Percentiles rank a stretch among this genome's conserved stretches.
These are phyloP conservation scores for Dictyostelium purpureum DNA, from an alignment of 78 protist genomes.

Conservation along the genomic window DNA sequence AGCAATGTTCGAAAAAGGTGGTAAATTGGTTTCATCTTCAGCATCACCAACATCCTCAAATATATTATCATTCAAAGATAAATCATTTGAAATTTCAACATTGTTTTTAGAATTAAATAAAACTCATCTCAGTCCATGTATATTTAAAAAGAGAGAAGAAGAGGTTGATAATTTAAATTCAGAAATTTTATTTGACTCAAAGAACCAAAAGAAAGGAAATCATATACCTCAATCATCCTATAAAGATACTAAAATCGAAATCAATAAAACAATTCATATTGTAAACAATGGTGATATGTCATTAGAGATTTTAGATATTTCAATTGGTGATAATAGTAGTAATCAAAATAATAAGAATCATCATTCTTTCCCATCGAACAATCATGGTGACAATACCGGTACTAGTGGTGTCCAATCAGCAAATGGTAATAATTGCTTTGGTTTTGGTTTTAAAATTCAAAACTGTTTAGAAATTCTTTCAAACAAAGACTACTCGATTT, in stretches of 20 bases:
- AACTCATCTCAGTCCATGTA: conserved; percentile 67
- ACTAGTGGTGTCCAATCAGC: neutral
- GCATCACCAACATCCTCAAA: neutral
- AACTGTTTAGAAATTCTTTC: conserved; percentile 30
- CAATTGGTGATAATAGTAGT: neutral
- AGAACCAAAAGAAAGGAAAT: neutral
- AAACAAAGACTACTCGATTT: neutral
- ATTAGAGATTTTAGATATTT: conserved; percentile 41
- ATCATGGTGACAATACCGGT: neutral
- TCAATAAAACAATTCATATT: conserved; percentile 21
- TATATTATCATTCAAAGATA: neutral
- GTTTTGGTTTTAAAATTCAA: conserved; percentile 42
- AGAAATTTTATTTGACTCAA: conserved; percentile 41
- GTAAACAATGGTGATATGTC: conserved; percentile 51
- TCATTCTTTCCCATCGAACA: too few relatives aligned
- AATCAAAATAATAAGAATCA: neutral
- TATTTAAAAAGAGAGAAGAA: conserved; percentile 13
- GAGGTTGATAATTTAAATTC: conserved; percentile 41
- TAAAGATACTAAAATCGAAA: conserved; percentile 20
- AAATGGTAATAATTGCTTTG: neutral
- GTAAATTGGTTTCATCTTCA: neutral
- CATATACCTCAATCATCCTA: neutral
- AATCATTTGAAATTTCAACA: neutral
- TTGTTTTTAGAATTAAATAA: conserved; percentile 46
- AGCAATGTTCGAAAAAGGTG: neutral